phyloP scores from a whole-genome alignment of 352 stramenopile species.

The Phytophthora gonapodyides region DNA sequence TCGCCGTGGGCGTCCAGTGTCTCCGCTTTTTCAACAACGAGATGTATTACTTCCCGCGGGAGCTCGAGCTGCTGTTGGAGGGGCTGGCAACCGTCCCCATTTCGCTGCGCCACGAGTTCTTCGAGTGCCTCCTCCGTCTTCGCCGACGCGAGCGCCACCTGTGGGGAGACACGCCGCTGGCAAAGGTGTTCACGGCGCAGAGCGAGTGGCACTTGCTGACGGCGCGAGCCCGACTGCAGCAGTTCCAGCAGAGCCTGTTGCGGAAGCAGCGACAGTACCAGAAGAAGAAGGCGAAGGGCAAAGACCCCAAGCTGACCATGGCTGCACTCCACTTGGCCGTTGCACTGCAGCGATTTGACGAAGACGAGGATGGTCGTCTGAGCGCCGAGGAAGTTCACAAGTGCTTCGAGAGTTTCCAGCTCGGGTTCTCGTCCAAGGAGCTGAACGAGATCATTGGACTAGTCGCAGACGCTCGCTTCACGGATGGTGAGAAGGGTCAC shows the following conservation, averaged over 20 bases:
- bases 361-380: conserved; percentile 67
- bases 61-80: conserved; percentile 92
- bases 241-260: conserved; percentile 82
- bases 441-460: conserved; percentile 85
- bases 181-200: conserved; percentile 97
- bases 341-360: conserved; percentile 70
- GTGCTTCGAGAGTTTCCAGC: conserved; percentile 86
- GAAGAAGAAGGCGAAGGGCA: conserved; percentile 49
- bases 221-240: conserved; percentile 79
- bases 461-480: conserved; percentile 58
- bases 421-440: conserved; percentile 82
- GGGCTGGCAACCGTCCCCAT: conserved; percentile 68
- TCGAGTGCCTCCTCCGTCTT: conserved; percentile 85
- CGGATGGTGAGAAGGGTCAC: conserved; percentile 43
- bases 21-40: conserved; percentile 99
- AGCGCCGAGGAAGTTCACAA: conserved; percentile 77
- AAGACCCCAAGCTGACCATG: conserved; percentile 32
- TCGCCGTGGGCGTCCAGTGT: conserved; percentile 79
- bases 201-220: conserved; percentile 96
- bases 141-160: conserved; percentile 95
- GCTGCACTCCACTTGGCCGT: conserved; percentile 52
- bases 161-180: conserved; percentile 95
- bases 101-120: conserved; percentile 83
- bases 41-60: conserved; percentile 96
- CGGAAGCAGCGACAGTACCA: conserved; percentile 57